Evolutionary conservation across 106 monocot species (phyloP), one percentile per base, ranked within the genome.

Genomic region (Acorus calamus): DNA sequence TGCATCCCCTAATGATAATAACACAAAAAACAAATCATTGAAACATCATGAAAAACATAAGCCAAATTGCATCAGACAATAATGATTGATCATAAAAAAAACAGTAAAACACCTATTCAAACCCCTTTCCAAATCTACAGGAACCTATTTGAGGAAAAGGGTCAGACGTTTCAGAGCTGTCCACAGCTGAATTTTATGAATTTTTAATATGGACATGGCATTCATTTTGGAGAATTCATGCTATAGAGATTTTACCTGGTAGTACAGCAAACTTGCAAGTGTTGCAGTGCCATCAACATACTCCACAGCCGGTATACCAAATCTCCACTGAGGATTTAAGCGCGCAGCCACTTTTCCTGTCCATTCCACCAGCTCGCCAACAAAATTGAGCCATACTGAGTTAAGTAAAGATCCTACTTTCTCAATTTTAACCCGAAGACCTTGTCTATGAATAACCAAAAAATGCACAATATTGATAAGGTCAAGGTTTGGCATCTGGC

Each of bases 401-500:
- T 74, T 66, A 45, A 76, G 67, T 63, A 93, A 57, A 41, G 66
- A 80, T 61, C 57, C 60, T 55, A 86, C 14, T 50, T 52, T 79
- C 44, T 77, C 86, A 67, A 93, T 65, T 14, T 77, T 83, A 42
- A 89, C 89, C 54, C 59, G 78, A 42, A 89, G 76, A 61, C 80
- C 85, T 79, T 93, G 93, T 62, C 89, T 80, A 56, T 89, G 93
- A 70, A 81, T 83, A 52, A 85, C 93, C 66, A 93, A 69, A 71
- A 77, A 86, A 73, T 89, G 86, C 3, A 81, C 93, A 59, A 83
- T 76, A 71, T 93, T 93, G 63, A 93, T 71, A 60, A 93, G 89
- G 59, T 93, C 93, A 55, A 93, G 69, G 55, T 93, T 93, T 46
- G 93, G 93, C 93, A 93, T 93, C 68, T 93, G 93, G 4, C 93